Evolutionary conservation across 805 yeast genomes (phyloP).

Genomic region (Saccharomycopsis javanensis): DNA sequence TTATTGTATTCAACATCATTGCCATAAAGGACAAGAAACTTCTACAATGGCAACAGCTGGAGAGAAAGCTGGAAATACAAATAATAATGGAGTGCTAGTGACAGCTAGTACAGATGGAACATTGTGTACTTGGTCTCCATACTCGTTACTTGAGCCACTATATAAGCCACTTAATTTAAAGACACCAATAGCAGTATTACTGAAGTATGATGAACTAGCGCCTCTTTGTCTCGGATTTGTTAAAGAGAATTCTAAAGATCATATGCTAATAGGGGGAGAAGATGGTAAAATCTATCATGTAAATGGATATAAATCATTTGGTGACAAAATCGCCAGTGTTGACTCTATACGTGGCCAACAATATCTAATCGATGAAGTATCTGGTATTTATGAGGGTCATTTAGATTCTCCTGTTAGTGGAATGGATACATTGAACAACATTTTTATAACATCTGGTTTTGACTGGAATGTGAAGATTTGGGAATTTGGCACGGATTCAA

Average conservation of each 20-base stretch:
- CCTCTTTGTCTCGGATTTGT: constrained; percentile 22
- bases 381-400: constrained; percentile 23
- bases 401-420: constrained; percentile 23
- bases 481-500: constrained; percentile 17
- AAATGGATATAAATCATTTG: neutral
- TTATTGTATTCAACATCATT: constrained; percentile 8
- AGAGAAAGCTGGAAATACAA: neutral
- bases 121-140: constrained; percentile 26
- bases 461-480: constrained; percentile 28
- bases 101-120: constrained; percentile 27
- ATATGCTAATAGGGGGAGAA: constrained; percentile 23
- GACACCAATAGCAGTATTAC: constrained; percentile 21
- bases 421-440: constrained; percentile 19
- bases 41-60: too few species aligned
- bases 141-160: constrained; percentile 23
- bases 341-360: neutral
- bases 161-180: constrained; percentile 21
- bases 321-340: neutral
- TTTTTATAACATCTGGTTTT: constrained; percentile 25
- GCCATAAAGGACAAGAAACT: neutral
- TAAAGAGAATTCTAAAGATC: constrained; percentile 19
- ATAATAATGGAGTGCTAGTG: constrained; percentile 19
- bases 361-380: constrained; percentile 4
- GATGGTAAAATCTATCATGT: constrained; percentile 28
- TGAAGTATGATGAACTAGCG: constrained; percentile 26